Percentiles rank a stretch among this genome's conserved stretches.
These are phyloP conservation scores for Penicillium janthinellum DNA, from an alignment of 2,329 filamentous ascomycete genomes.

Conservation along the genomic window DNA sequence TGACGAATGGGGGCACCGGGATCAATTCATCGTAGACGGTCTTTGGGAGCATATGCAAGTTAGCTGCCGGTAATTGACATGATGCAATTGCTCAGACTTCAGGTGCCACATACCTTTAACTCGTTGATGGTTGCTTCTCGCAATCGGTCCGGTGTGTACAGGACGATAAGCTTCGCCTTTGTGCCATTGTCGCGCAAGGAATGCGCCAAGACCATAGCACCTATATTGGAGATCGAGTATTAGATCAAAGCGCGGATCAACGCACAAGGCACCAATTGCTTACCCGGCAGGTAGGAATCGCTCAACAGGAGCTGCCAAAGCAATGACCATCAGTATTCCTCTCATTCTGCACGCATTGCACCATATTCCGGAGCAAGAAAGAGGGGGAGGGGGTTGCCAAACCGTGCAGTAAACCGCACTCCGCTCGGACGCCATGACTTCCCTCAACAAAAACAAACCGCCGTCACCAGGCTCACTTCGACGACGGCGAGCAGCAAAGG, in stretches of 20 bases:
- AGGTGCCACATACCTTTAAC: slow-evolving; percentile 62
- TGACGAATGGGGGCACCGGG: slow-evolving; percentile 77
- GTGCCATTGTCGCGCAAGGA: slow-evolving; percentile 90
- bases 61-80: slow-evolving; percentile 2
- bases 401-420: slow-evolving; percentile 70
- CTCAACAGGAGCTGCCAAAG: slow-evolving; percentile 76
- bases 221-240: slow-evolving; percentile 50
- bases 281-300: slow-evolving; percentile 91
- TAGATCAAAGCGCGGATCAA: slow-evolving; percentile 10
- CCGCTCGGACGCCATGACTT: slow-evolving; percentile 44
- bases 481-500: not conserved
- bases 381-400: slow-evolving; percentile 28
- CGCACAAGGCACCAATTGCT: slow-evolving; percentile 27
- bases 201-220: slow-evolving; percentile 89
- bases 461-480: not conserved
- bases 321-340: slow-evolving; percentile 5
- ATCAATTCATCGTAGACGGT: slow-evolving; percentile 86
- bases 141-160: slow-evolving; percentile 80
- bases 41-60: slow-evolving; percentile 48
- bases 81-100: not conserved
- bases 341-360: not conserved
- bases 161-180: slow-evolving; percentile 78
- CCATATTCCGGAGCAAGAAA: slow-evolving; percentile 6
- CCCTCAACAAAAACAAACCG: slow-evolving; percentile 1
- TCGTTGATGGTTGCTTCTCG: slow-evolving; percentile 74